These are phyloP conservation scores for Zygosaccharomyces pseudobailii DNA, from an alignment of 1,139 yeast genomes.

Conservation along the genomic window DNA sequence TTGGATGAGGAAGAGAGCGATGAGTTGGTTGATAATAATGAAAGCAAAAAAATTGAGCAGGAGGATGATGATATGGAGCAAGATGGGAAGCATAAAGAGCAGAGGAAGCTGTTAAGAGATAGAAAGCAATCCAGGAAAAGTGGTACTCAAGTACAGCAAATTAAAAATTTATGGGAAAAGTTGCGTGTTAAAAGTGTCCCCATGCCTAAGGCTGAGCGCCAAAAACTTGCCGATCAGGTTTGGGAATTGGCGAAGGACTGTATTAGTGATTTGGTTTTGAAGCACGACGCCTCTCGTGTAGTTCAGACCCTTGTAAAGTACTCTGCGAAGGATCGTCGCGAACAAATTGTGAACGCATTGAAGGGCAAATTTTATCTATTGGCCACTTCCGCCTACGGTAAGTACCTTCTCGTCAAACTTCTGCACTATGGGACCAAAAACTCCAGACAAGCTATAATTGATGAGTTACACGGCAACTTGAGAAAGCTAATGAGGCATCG, in stretches of 20 bases:
- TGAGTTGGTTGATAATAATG: slow-evolving; percentile 28
- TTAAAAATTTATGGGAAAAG: slow-evolving; percentile 87
- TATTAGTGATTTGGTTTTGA: slow-evolving; percentile 78
- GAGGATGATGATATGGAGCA: slow-evolving; percentile 23
- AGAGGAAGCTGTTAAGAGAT: slow-evolving; percentile 70
- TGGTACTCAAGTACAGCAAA: slow-evolving; percentile 78
- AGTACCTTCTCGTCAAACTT: slow-evolving; percentile 80
- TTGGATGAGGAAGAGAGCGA: slow-evolving; percentile 18
- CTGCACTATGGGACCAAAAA: slow-evolving; percentile 88
- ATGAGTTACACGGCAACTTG: slow-evolving; percentile 85
- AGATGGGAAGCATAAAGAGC: slow-evolving; percentile 64
- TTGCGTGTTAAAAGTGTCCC: slow-evolving; percentile 83
- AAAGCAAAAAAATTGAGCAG: slow-evolving; percentile 28
- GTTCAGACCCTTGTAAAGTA: slow-evolving; percentile 91
- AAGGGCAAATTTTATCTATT: slow-evolving; percentile 74
- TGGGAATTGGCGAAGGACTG: slow-evolving; percentile 79
- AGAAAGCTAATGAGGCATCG: slow-evolving; percentile 92
- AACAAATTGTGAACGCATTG: slow-evolving; percentile 59
- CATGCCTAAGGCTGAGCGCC: slow-evolving; percentile 71
- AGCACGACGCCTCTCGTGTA: slow-evolving; percentile 95
- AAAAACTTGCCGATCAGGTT: slow-evolving; percentile 73
- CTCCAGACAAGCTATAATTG: slow-evolving; percentile 66
- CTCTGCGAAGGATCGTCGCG: slow-evolving; percentile 75
- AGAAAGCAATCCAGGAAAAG: slow-evolving; percentile 83
- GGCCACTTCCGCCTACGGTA: slow-evolving; percentile 92